phyloP scores from a whole-genome alignment of 2,329 filamentous ascomycete species.

The Cladosporium velox region DNA sequence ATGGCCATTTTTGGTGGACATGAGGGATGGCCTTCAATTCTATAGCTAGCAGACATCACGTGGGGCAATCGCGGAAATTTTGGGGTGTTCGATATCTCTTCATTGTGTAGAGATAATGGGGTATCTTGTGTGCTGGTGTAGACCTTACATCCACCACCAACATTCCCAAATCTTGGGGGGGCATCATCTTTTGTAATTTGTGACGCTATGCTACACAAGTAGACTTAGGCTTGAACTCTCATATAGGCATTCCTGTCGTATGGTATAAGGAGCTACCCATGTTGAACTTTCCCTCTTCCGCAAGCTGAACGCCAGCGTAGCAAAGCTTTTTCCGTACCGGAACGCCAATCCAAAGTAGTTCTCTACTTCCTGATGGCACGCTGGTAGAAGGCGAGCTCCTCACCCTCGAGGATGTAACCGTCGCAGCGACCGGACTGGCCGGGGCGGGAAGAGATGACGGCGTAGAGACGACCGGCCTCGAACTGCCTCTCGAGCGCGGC shows the following conservation, averaged over 20 bases:
- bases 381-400: slow-evolving; percentile 99
- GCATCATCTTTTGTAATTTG: slow-evolving; percentile 19
- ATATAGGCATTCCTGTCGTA: slow-evolving; percentile 20
- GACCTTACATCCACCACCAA: neutral
- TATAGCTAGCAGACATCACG: neutral
- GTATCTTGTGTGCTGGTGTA: neutral
- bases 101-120: neutral
- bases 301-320: slow-evolving; percentile 18
- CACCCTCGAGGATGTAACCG: slow-evolving; percentile 97
- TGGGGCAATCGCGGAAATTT: neutral
- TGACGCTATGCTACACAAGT: slow-evolving; percentile 20
- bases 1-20: neutral
- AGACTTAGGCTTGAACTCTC: slow-evolving; percentile 20
- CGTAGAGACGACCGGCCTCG: slow-evolving; percentile 96
- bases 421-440: slow-evolving; percentile 96
- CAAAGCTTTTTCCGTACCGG: slow-evolving; percentile 16
- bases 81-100: neutral
- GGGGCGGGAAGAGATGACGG: slow-evolving; percentile 87
- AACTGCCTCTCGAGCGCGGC: slow-evolving; percentile 93
- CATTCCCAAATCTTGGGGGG: slow-evolving; percentile 35
- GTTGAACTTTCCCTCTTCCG: slow-evolving; percentile 11
- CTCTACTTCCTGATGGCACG: slow-evolving; percentile 97
- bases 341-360: slow-evolving; percentile 20
- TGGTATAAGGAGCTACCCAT: slow-evolving; percentile 20
- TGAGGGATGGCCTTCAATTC: neutral